These are phyloP conservation scores for Podosphaera leucotricha DNA, from an alignment of 2,329 filamentous ascomycete species.

Conservation along the genomic window DNA sequence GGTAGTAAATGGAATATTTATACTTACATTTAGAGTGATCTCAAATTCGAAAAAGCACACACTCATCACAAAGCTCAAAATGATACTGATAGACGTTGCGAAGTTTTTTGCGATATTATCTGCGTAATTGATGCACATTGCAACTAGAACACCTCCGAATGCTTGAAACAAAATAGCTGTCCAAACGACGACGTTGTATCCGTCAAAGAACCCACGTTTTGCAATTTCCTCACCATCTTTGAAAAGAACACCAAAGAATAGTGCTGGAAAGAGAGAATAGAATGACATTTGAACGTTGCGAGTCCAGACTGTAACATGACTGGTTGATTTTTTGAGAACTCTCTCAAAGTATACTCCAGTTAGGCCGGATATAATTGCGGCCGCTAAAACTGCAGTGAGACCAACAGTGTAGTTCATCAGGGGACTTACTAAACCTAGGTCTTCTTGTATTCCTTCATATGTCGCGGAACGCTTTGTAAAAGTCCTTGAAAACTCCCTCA, in stretches of 20 bases:
- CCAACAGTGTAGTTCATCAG: slow-evolving; percentile 60
- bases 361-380: slow-evolving; percentile 59
- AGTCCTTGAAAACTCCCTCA: slow-evolving; percentile 17
- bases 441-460: slow-evolving; percentile 65
- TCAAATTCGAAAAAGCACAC: slow-evolving; percentile 66
- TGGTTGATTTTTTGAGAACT: slow-evolving; percentile 64
- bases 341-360: slow-evolving; percentile 81
- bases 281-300: slow-evolving; percentile 87
- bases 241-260: slow-evolving; percentile 67
- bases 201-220: slow-evolving; percentile 74
- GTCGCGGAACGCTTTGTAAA: slow-evolving; percentile 56
- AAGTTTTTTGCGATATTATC: slow-evolving; percentile 90
- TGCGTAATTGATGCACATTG: slow-evolving; percentile 57
- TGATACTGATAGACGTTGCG: slow-evolving; percentile 75
- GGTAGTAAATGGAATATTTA: background rate
- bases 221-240: slow-evolving; percentile 70
- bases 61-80: slow-evolving; percentile 68
- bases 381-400: slow-evolving; percentile 50
- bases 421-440: slow-evolving; percentile 24
- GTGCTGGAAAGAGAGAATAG: slow-evolving; percentile 75
- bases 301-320: slow-evolving; percentile 64
- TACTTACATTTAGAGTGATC: slow-evolving; percentile 46
- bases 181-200: slow-evolving; percentile 88
- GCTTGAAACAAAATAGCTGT: slow-evolving; percentile 63
- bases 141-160: slow-evolving; percentile 60